phyloP scores from a whole-genome alignment of 257 asterid species.

The Solanum medicagineum region DNA sequence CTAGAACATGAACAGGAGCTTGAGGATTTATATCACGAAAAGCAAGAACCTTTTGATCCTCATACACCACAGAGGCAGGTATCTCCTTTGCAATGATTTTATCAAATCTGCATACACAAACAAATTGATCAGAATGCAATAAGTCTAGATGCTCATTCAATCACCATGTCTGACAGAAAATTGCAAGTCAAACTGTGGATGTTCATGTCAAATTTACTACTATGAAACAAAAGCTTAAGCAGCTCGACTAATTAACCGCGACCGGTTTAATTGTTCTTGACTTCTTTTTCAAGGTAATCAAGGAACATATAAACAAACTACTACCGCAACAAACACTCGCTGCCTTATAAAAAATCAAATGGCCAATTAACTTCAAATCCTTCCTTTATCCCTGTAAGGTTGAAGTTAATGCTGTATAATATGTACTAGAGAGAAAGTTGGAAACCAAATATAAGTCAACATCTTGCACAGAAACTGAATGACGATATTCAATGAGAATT shows the following conservation, averaged over 20 bases:
- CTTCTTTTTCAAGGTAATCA: background rate
- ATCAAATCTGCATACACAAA: constrained; percentile 47
- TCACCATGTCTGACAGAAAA: background rate
- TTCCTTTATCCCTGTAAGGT: background rate
- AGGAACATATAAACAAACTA: background rate
- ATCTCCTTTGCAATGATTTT: constrained; percentile 90
- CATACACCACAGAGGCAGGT: constrained; percentile 72
- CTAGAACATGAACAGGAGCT: constrained; percentile 89
- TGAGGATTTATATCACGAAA: constrained; percentile 86
- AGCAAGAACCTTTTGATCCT: constrained; percentile 86
- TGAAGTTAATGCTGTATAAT: background rate
- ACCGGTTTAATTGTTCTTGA: background rate
- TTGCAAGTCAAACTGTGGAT: background rate
- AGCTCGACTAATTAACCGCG: background rate
- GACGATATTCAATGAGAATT: background rate
- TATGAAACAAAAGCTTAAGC: background rate
- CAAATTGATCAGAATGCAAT: background rate
- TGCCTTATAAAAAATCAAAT: background rate
- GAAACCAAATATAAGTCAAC: background rate
- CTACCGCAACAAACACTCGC: background rate
- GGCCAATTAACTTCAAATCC: background rate
- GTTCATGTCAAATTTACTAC: background rate
- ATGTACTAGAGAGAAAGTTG: background rate
- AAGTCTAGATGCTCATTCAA: background rate
- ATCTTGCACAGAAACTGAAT: background rate